Evolutionary conservation across 805 yeast species (phyloP).

Genomic region (Cyberlindnera subsufficiens): DNA sequence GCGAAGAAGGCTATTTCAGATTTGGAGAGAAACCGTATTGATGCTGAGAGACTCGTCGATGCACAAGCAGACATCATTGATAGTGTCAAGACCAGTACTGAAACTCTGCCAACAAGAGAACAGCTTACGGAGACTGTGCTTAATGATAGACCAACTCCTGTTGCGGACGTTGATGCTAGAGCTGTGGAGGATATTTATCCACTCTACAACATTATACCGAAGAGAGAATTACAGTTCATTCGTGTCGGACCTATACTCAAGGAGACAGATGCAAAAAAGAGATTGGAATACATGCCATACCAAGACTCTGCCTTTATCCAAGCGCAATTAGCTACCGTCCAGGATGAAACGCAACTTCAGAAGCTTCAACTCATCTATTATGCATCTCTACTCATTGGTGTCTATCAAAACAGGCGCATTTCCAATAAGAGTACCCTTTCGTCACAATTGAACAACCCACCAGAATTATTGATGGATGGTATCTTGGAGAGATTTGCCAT

Average conservation of each 20-base stretch:
- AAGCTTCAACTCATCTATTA: slow-evolving; percentile 72
- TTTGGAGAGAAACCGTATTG: slow-evolving; percentile 77
- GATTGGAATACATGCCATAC: slow-evolving; percentile 58
- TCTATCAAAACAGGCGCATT: slow-evolving; percentile 66
- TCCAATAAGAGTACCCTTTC: slow-evolving; percentile 53
- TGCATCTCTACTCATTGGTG: slow-evolving; percentile 72
- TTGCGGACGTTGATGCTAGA: slow-evolving; percentile 71
- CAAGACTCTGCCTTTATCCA: slow-evolving; percentile 49
- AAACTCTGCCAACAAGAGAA: slow-evolving; percentile 64
- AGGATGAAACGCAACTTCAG: slow-evolving; percentile 41
- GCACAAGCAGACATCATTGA: slow-evolving; percentile 80
- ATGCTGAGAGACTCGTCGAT: slow-evolving; percentile 71
- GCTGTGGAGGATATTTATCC: slow-evolving; percentile 81
- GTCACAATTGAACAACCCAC: slow-evolving; percentile 60
- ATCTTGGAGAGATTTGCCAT: slow-evolving; percentile 68
- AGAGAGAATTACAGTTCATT: slow-evolving; percentile 54
- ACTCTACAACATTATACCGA: slow-evolving; percentile 61
- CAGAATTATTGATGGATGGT: slow-evolving; percentile 68
- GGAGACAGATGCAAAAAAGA: slow-evolving; percentile 44
- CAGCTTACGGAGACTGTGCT: slow-evolving; percentile 52
- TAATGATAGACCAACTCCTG: slow-evolving; percentile 79
- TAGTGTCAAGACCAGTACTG: slow-evolving; percentile 64
- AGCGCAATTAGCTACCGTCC: slow-evolving; percentile 33
- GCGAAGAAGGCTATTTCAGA: slow-evolving; percentile 88
- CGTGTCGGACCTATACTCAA: slow-evolving; percentile 57